Base-by-base conservation (phyloP, 2,329 filamentous ascomycete species). In the Stylonectria norvegica region DNA sequence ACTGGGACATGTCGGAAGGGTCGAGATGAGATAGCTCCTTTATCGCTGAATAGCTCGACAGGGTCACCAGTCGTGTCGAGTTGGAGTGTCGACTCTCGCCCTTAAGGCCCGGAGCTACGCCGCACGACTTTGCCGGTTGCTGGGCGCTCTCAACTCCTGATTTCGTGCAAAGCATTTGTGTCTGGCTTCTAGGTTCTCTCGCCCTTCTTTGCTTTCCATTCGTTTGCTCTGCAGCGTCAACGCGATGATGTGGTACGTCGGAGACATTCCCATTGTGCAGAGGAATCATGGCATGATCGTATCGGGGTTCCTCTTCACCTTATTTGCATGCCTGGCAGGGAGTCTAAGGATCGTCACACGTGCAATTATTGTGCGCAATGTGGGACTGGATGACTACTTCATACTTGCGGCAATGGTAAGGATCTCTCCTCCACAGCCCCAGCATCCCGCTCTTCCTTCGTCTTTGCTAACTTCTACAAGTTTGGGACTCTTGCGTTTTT, bases 401-500 rank as follows among this genome's bases (percentile, higher is more conserved):
- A 40, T 40, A 4, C 20, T 36, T 2, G 28, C 34, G 11, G 34
- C 32, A 7, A 29, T 33, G 28, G 38, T 40, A 40, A 5, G 37
- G 6, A 34, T 9, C 10, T 20, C 12, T 14, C 5, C 17, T 28
- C 8, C 14, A 10, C 27, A 30, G n/a, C n/a, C n/a, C n/a, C n/a
- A 16, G 15, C 14, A 6, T 30, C 14, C 6, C 6, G 27, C 6
- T 15, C 8, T 30, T 15, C 14, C 8, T 30, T 6, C 23, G 4
- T 9, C 6, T n/a, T 23, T 2, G 9, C 38, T 40, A 15, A 40
- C 14, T 23, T 31, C 8, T 16, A 30, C 31, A 11, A 53, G 48
- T 19, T 49, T 10, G 48, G 49, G n/a, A 39, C 49, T 5, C 35
- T 57, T 9, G 42, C 36, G 11, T 55, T 52, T 31, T 19, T 53